Conservation (phyloP, 108 stramenopile genomes). For the Skeletonema potamos region DNA sequence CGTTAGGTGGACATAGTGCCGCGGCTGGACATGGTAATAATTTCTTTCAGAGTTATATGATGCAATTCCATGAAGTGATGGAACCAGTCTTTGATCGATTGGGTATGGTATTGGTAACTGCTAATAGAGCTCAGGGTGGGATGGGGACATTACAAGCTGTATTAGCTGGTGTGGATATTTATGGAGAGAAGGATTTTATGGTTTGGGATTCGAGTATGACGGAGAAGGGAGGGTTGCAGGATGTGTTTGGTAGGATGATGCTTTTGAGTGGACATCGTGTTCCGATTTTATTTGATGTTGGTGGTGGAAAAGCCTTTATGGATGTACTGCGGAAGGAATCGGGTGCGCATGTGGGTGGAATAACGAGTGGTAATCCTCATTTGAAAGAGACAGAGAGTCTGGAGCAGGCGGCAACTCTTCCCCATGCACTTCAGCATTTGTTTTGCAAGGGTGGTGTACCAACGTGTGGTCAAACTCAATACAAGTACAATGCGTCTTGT, state of each 20-base stretch:
- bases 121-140: conserved; percentile 55
- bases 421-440: conserved; percentile 22
- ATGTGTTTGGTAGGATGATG: conserved; percentile 27
- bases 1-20: conserved; percentile 39
- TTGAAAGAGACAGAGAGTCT: conserved; percentile 7
- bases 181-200: conserved; percentile 46
- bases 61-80: conserved; percentile 60
- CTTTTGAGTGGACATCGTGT: conserved; percentile 29
- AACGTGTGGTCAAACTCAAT: conserved; percentile 12
- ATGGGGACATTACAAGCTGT: conserved; percentile 43
- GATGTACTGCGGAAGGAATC: conserved; percentile 20
- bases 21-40: conserved; percentile 42
- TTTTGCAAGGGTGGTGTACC: conserved; percentile 17
- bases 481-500: conserved; percentile 46
- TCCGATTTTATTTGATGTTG: conserved; percentile 39
- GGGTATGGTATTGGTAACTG: conserved; percentile 49
- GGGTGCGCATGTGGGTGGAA: conserved; percentile 42
- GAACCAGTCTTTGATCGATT: conserved; percentile 58
- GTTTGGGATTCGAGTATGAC: conserved; percentile 54
- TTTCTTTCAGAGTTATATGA: conserved; percentile 45
- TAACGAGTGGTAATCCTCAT: conserved; percentile 18
- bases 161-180: conserved; percentile 30
- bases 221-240: conserved; percentile 34
- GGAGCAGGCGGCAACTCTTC: conserved; percentile 13
- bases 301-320: conserved; percentile 27